Evolutionary conservation across 1,284 basidiomycete species (phyloP), one percentile per base, ranked within the genome.

Genomic region (Trametes polyzona): DNA sequence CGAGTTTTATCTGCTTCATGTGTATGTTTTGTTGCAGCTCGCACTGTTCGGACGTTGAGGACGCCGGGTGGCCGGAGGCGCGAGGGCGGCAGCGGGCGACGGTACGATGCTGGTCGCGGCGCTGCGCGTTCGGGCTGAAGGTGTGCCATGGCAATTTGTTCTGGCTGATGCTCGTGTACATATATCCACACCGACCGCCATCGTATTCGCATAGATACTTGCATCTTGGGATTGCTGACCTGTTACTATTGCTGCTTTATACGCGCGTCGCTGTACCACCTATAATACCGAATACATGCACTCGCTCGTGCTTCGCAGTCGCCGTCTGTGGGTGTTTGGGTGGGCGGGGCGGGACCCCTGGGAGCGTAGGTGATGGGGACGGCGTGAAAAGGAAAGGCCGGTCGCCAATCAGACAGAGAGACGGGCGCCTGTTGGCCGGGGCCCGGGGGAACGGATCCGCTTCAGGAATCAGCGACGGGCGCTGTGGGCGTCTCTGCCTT

Each of bases 1-100:
- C 56, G 76, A 76, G 66, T 71, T 79, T 64, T 83, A 81, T 71
- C 66, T 82, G 68, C 67, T 81, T 61, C 77, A 82, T 71, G 68
- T 84, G 71, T 84, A 81, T 70, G 72, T 77, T 64, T 59, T 82
- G 58, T 51, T 71, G 57, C 64, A 62, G 47, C 56, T 67, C 29
- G 62, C 52, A 47, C 43, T 68, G 52, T 60, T 65, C 52, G 58
- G 58, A 56, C 49, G 51, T 35, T 47, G 47, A 41, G 48, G 43
- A 36, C 12, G 47, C 29, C 36, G 44, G 23, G 32, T 21, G 17
- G 33, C 16, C 26, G 30, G 11, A 16, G 11, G 26, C 10, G 42
- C 26, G 17, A 23, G 40, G 29, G 27, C 36, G 26, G 44, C 27
- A n/a, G 23, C 37, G 42, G 36, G 44, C 32, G 37, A 36, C 37